Base-by-base conservation (phyloP, 768 basidiomycete genomes). In the Podaxis mareebaensis region DNA sequence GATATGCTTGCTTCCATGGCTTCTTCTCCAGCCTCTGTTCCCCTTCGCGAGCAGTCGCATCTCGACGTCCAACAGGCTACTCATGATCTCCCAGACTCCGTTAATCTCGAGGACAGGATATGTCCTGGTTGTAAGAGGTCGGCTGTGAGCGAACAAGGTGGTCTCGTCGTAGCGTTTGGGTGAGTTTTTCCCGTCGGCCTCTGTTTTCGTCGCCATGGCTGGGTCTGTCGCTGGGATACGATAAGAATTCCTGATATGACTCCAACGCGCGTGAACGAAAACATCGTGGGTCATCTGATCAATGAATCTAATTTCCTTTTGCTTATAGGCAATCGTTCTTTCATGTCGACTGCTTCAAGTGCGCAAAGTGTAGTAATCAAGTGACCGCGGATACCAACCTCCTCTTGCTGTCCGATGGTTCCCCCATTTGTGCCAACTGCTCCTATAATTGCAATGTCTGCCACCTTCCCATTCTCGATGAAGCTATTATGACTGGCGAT, bases 401-500 rank as follows among this genome's bases (percentile, higher is more conserved):
- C n/a, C 84, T 99, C 39, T 82, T 99, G 11, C 87, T 99, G 56
- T 96, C 95, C 36, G 96, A 99, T 76, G 97, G 97, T 24, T 93
- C 91, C n/a, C 97, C 97, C 42, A 95, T 99, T 55, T 96, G 93
- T 72, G 88, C 91, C 48, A 88, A 91, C 69, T 96, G 95, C 79
- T 94, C 94, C 3, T 96, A 96, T 79, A 89, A 89, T 69, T 99
- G 97, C 82, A 96, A 91, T 71, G 90, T 98, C 62, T 99, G 97
- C 78, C 88, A 89, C 52, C 87, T 87, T 61, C 93, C 95, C 51
- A 99, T 99, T 67, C 89, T 96, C 61, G 96, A 99, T 78, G 97
- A 99, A 72, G 97, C 97, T 10, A 98, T 99, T 75, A 98, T 99
- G 93, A 96, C 97, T 6, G 97, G 95, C 64, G 95, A 99, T 75